phyloP scores from a whole-genome alignment of 129 eudicot species.

The Flaveria brownii region DNA sequence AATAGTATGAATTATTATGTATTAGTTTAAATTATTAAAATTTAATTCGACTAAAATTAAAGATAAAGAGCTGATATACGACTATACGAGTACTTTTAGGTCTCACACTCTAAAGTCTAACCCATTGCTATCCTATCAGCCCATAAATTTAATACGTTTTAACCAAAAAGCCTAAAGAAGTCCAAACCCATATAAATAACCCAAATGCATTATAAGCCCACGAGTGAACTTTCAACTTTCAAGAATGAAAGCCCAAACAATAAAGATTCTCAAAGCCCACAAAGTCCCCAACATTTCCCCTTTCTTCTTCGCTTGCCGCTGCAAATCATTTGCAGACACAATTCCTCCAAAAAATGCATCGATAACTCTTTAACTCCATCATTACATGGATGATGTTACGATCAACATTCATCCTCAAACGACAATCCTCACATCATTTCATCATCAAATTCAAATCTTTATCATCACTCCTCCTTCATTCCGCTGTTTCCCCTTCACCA shows the following conservation, averaged over 20 bases:
- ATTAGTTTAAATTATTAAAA: too few relatives aligned
- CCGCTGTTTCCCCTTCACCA: slow-evolving; percentile 26
- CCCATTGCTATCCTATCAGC: too few relatives aligned
- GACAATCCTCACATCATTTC: slow-evolving; percentile 22
- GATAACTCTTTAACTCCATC: background rate
- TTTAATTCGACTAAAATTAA: too few relatives aligned
- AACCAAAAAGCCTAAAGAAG: background rate
- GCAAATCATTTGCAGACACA: slow-evolving; percentile 21
- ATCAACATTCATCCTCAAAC: slow-evolving; percentile 40
- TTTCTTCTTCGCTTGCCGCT: slow-evolving; percentile 39
- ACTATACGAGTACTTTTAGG: too few relatives aligned
- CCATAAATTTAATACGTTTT: too few relatives aligned
- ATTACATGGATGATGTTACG: slow-evolving; percentile 40
- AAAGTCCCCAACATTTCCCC: background rate
- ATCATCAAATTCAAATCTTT: slow-evolving; percentile 28
- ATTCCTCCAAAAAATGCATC: slow-evolving; percentile 20
- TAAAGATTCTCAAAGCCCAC: background rate
- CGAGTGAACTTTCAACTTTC: background rate
- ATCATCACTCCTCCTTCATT: slow-evolving; percentile 33
- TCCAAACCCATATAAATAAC: background rate
- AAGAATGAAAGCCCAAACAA: background rate
- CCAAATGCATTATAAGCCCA: background rate
- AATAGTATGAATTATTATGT: too few relatives aligned
- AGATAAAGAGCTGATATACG: too few relatives aligned
- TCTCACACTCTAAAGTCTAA: too few relatives aligned